Base-by-base conservation (phyloP, 1,284 basidiomycete genomes). In the Phylloboletellus chloephorus region DNA sequence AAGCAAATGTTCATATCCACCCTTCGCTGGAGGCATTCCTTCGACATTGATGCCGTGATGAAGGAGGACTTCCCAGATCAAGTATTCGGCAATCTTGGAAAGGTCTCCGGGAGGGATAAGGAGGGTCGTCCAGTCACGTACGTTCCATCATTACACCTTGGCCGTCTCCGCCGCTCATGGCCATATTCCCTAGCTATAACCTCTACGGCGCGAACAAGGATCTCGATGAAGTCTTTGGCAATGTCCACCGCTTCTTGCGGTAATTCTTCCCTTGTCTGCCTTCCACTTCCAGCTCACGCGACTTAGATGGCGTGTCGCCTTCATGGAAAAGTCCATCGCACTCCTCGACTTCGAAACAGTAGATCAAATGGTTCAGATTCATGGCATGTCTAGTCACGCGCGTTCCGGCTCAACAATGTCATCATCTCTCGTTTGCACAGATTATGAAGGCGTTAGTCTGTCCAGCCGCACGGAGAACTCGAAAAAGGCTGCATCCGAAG, bases 351-450 rank as follows among this genome's bases (percentile, higher is more conserved):
- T 88, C 52, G 73, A 72, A 47, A 81, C 70, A 13, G 62, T 78
- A n/a, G 85, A 88, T 57, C 80, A 83, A 55, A 79, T 76, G 64
- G 58, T 88, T 17, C 84, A 88, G 61, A 69, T 88, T 22, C 85
- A 88, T 52, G 84, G 82, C 76, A 50, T 24, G 41, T 29, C 25
- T 26, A 7, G 19, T 13, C 13, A 5, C 4, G 23, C 1, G 26
- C 6, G 24, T 12, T 9, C 29, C 19, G 17, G 26, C 28, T 21
- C 20, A 17, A 36, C 13, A 31, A 31, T 31, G 17, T 31, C 34
- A 12, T 17, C 11, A 12, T 17, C 11, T 33, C 10, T 34, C 8
- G 5, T 39, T 17, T 22, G 9, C n/a, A 16, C 41, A 83, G 85
- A 89, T 58, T 88, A 88, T 54, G 75, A 74, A 39, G 85, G 86